Evolutionary conservation across 768 basidiomycete species (phyloP).

Genomic region (Gymnopilus junonius): DNA sequence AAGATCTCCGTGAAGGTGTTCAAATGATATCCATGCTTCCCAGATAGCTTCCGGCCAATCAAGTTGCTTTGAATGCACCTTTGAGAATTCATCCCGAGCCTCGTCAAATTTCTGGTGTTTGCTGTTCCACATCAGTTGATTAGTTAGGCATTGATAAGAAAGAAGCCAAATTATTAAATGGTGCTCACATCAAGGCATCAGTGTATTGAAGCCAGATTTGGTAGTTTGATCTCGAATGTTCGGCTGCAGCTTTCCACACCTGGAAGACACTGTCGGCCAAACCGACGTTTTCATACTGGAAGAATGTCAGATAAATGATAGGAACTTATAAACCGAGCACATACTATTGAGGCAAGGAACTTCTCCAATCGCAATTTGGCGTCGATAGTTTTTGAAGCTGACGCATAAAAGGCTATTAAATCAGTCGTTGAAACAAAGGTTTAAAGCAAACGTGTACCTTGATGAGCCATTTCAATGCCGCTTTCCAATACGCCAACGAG

Average conservation of each 20-base stretch:
- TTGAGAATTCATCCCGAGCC: constrained; percentile 70
- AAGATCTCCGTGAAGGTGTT: constrained; percentile 79
- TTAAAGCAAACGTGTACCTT: constrained; percentile 42
- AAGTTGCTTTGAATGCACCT: constrained; percentile 70
- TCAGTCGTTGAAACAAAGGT: not conserved
- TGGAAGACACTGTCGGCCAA: constrained; percentile 58
- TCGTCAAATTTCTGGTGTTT: constrained; percentile 57
- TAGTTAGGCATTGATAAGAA: not conserved
- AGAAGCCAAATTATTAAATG: not conserved
- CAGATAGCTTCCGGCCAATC: constrained; percentile 97
- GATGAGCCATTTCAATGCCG: constrained; percentile 63
- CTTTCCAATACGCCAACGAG: constrained; percentile 64
- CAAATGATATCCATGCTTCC: constrained; percentile 90
- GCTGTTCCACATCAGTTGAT: constrained; percentile 30
- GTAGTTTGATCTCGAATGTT: constrained; percentile 73
- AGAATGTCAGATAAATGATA: not conserved
- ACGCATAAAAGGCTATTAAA: not conserved
- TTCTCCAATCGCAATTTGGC: constrained; percentile 81
- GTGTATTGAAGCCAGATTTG: constrained; percentile 77
- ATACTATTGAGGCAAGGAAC: constrained; percentile 75
- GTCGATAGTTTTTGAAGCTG: constrained; percentile 74
- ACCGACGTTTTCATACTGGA: constrained; percentile 52
- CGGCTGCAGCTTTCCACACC: constrained; percentile 69
- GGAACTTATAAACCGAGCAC: constrained; percentile 30
- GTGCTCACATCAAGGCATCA: constrained; percentile 69